These are phyloP conservation scores for Chlamydomonas schloesseri DNA, from an alignment of 139 green algal genomes.

Conservation along the genomic window DNA sequence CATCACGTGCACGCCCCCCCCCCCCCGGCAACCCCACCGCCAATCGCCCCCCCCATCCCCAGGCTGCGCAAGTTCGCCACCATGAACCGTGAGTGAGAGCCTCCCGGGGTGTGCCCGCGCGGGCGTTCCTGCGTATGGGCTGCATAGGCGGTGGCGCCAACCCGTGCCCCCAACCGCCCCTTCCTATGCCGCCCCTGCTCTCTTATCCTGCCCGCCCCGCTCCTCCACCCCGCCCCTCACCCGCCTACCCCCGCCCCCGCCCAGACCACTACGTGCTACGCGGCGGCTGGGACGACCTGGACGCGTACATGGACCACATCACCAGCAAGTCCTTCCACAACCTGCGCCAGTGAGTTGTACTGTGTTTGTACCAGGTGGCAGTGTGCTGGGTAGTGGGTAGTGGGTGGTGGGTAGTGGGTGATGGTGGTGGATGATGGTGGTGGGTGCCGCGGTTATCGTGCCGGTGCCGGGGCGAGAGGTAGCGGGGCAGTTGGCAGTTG, in stretches of 20 bases:
- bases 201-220: too few species aligned
- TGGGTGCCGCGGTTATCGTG: too few species aligned
- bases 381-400: neutral
- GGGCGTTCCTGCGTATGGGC: too few species aligned
- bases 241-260: too few species aligned
- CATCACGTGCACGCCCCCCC: neutral
- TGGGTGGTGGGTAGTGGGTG: neutral
- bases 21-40: neutral
- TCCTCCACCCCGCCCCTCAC: too few species aligned
- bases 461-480: too few species aligned
- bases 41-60: neutral
- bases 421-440: neutral
- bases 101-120: too few species aligned
- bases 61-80: conserved; percentile 39
- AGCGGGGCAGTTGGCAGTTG: too few species aligned
- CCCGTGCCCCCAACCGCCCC: too few species aligned
- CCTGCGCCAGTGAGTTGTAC: conserved; percentile 35
- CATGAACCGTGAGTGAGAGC: conserved; percentile 14
- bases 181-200: too few species aligned
- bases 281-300: conserved; percentile 10
- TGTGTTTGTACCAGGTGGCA: too few species aligned
- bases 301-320: conserved; percentile 30
- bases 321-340: conserved; percentile 1
- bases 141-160: too few species aligned
- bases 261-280: conserved; percentile 9